Evolutionary conservation across 257 asterid genomes (phyloP).

Genomic region (Solanum pinnatisectum): DNA sequence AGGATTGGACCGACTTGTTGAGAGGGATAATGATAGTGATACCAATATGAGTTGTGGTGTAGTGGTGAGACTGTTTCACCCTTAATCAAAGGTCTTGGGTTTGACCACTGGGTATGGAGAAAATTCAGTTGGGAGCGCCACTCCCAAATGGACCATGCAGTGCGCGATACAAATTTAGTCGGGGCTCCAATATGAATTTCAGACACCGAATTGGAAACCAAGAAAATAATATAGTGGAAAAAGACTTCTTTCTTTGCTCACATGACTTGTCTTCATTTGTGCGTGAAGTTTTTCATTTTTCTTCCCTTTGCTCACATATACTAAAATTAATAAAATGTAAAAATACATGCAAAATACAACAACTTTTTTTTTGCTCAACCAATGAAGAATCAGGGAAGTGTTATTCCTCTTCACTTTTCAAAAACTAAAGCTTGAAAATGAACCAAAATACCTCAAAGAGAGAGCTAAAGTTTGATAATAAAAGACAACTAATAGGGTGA

Average conservation of each 20-base stretch:
- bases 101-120: too few species aligned
- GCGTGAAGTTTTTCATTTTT: slow-evolving; percentile 25
- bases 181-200: too few species aligned
- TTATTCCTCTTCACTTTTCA: neutral
- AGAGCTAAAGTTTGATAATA: neutral
- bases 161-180: too few species aligned
- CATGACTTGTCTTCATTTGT: neutral
- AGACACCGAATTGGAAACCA: too few species aligned
- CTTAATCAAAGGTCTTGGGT: too few species aligned
- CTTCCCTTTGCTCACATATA: slow-evolving; percentile 4
- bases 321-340: slow-evolving; percentile 1
- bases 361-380: neutral
- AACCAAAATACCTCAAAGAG: neutral
- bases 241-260: neutral
- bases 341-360: neutral
- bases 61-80: too few species aligned
- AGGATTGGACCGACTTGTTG: slow-evolving; percentile 34
- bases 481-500: neutral
- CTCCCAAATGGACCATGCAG: too few species aligned
- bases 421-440: slow-evolving; percentile 1
- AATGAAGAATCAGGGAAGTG: neutral
- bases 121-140: too few species aligned
- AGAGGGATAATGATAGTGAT: neutral
- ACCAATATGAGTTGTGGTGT: too few species aligned
- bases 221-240: too few species aligned